Evolutionary conservation across 139 green algal species (phyloP).

Genomic region (Axilococcus clingmanii): DNA sequence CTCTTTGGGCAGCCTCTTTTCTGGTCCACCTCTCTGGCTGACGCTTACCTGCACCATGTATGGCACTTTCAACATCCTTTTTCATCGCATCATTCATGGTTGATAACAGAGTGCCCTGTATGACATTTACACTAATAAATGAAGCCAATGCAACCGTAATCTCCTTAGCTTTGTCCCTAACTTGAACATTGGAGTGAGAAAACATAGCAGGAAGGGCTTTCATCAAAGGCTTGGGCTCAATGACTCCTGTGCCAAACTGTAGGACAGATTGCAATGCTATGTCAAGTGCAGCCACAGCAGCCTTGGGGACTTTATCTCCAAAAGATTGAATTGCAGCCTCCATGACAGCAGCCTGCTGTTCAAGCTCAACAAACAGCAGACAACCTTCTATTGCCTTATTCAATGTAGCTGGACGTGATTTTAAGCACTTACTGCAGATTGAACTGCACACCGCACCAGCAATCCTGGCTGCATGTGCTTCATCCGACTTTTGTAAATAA

Average conservation of each 20-base stretch:
- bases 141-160: constrained; percentile 69
- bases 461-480: constrained; percentile 38
- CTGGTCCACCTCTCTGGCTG: constrained; percentile 48
- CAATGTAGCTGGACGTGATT: constrained; percentile 67
- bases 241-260: constrained; percentile 58
- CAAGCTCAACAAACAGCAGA: constrained; percentile 72
- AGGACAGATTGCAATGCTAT: constrained; percentile 38
- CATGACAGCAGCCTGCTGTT: constrained; percentile 45
- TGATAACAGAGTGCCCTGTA: constrained; percentile 66
- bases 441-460: constrained; percentile 39
- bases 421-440: constrained; percentile 72
- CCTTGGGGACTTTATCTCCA: constrained; percentile 84
- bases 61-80: constrained; percentile 61
- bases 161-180: constrained; percentile 72
- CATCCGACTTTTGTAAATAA: constrained; percentile 46
- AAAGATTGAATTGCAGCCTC: constrained; percentile 52
- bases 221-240: constrained; percentile 76
- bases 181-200: constrained; percentile 75
- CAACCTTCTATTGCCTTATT: constrained; percentile 51
- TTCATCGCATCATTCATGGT: constrained; percentile 84
- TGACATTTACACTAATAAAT: constrained; percentile 61
- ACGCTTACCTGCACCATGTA: constrained; percentile 10
- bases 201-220: constrained; percentile 75
- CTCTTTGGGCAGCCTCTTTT: constrained; percentile 44
- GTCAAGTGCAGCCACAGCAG: constrained; percentile 67